Base-by-base conservation (phyloP, 306 rosid species). In the Fragaria iinumae region DNA sequence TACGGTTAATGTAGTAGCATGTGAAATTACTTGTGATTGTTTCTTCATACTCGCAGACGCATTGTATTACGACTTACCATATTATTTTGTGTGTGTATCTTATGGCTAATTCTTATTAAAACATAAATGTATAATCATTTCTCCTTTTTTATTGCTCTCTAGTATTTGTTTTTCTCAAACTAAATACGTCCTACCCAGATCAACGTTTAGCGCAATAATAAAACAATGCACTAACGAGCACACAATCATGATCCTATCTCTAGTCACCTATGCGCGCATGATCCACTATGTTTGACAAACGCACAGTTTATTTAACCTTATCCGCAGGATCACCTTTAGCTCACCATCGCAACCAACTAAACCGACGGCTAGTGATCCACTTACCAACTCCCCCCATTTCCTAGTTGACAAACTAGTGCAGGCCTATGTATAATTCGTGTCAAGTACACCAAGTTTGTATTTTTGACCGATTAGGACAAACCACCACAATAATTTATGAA, bases 281-380 rank as follows among this genome's bases (percentile, higher is more conserved):
- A 72, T 72, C 76, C 45, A 49, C 65, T n/a, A n/a, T 7, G 11
- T 55, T 45, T 34, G 17, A 50, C 47, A 23, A 80, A 60, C 6
- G 18, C n/a, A 29, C 7, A 6, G 2, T 47, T 44, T 82, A 74
- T 80, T 66, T 62, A 78, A 74, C 67, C 75, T 71, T 82, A 83
- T 77, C 84, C 59, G 44, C 76, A 16, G 6, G 69, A 74, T 56
- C 17, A 36, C 52, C 77, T 47, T n/a, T 27, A 34, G 55, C 39
- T 77, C 72, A 70, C 68, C 50, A 20, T 43, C 41, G 11, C 14
- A 27, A 6, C 3, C 56, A 80, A 44, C 27, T 55, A 67, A 77
- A 62, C 34, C 21, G 67, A 44, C 69, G 65, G 44, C 69, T 72
- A 72, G 53, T 74, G 74, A 81, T 76, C 52, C 44, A 72, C 27